Conservation (phyloP, 2,329 filamentous ascomycete genomes). For the Septoria linicola region DNA sequence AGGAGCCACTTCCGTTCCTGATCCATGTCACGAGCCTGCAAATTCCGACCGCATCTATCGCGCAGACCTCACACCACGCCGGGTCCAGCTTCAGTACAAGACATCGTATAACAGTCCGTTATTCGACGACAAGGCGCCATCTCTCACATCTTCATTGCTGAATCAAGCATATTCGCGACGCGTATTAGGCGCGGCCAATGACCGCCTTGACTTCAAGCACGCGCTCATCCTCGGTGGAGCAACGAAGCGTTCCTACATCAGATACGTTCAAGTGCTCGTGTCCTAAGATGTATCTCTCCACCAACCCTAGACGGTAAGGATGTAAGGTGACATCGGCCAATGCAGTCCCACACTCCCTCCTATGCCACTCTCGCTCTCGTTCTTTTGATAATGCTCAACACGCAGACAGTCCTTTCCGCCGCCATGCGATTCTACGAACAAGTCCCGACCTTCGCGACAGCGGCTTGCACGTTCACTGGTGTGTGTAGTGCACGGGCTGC, state of each 20-base stretch:
- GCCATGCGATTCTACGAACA: constrained; percentile 34
- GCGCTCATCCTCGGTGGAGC: background rate
- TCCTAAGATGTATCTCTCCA: background rate
- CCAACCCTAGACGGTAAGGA: background rate
- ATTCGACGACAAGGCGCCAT: too few relatives aligned
- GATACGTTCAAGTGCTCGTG: too few relatives aligned
- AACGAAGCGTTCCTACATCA: background rate
- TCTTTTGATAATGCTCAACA: constrained; percentile 29
- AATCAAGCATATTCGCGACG: too few relatives aligned
- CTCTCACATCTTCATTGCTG: too few relatives aligned
- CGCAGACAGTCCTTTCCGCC: constrained; percentile 29
- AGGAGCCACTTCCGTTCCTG: constrained; percentile 4
- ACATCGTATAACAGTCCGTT: too few relatives aligned
- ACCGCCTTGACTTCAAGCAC: background rate
- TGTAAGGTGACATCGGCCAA: constrained; percentile 12
- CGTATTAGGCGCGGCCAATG: too few relatives aligned
- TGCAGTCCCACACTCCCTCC: constrained; percentile 23
- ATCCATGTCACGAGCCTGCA: background rate
- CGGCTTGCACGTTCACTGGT: constrained; percentile 9
- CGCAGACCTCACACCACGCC: background rate
- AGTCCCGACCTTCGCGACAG: constrained; percentile 26
- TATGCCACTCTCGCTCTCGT: constrained; percentile 29
- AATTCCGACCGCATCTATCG: too few relatives aligned
- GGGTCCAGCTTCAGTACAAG: too few relatives aligned
- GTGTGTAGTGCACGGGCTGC: constrained; percentile 1